Conservation (phyloP, 805 yeast genomes). For the Candida pini region DNA sequence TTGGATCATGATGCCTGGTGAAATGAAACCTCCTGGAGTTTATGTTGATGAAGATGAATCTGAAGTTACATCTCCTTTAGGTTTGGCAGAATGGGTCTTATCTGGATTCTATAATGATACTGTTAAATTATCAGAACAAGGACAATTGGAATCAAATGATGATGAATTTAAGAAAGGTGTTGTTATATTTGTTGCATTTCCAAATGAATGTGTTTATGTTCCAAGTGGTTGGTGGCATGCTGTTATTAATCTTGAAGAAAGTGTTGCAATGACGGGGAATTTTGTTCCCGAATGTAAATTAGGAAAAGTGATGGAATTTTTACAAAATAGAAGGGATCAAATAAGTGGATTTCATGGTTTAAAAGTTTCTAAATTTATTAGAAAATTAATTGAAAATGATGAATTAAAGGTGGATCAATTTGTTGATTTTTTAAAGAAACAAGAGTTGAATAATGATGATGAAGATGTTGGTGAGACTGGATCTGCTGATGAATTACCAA, state of each 20-base stretch:
- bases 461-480: conserved; percentile 63
- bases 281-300: conserved; percentile 69
- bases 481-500: conserved; percentile 38
- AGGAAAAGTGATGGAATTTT: conserved; percentile 57
- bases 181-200: conserved; percentile 65
- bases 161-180: conserved; percentile 37
- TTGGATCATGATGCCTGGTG: conserved; percentile 88
- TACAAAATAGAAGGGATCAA: conserved; percentile 62
- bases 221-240: conserved; percentile 99
- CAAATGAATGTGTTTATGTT: conserved; percentile 82
- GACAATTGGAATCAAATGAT: conserved; percentile 7
- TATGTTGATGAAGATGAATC: conserved; percentile 69
- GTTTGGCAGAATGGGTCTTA: conserved; percentile 86
- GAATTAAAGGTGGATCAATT: conserved; percentile 15
- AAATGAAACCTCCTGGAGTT: conserved; percentile 77
- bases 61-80: conserved; percentile 89
- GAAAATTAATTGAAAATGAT: conserved; percentile 29
- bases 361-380: conserved; percentile 37
- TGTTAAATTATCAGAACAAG: conserved; percentile 39
- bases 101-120: conserved; percentile 76
- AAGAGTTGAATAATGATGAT: conserved; percentile 21
- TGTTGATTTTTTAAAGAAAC: conserved; percentile 5
- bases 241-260: conserved; percentile 78
- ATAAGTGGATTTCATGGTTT: conserved; percentile 72
- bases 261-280: conserved; percentile 86